A percentile compares a stretch with the other conserved stretches of the same genome.
These are phyloP conservation scores for Leccinellum albellum DNA, from an alignment of 768 basidiomycete species.

Conservation along the genomic window DNA sequence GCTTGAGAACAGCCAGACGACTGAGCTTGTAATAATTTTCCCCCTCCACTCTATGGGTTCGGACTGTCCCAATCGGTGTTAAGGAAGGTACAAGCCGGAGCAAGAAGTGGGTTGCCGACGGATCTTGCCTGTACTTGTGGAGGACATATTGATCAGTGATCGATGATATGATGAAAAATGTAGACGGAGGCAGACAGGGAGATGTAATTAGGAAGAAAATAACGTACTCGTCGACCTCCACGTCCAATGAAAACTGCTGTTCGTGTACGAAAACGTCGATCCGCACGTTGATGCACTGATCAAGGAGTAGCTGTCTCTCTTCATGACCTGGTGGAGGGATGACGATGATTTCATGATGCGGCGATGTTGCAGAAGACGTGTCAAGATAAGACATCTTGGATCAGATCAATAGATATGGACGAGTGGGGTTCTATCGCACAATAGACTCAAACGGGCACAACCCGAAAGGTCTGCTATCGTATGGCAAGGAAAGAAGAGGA, in stretches of 20 bases:
- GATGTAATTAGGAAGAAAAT: constrained; percentile 11
- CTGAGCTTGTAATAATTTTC: constrained; percentile 64
- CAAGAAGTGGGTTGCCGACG: constrained; percentile 64
- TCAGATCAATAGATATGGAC: neutral
- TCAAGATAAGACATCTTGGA: constrained; percentile 16
- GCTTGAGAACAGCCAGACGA: constrained; percentile 64
- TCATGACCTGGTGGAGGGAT: constrained; percentile 36
- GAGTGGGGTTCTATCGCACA: constrained; percentile 9
- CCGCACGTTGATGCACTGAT: constrained; percentile 64
- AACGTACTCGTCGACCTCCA: constrained; percentile 70
- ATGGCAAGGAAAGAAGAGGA: neutral
- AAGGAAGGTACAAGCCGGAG: constrained; percentile 61
- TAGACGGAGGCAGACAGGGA: constrained; percentile 4
- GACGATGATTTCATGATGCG: constrained; percentile 57
- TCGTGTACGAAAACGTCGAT: constrained; percentile 48
- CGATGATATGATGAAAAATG: constrained; percentile 6
- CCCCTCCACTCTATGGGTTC: constrained; percentile 39
- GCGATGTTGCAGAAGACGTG: constrained; percentile 16
- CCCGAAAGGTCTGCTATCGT: neutral
- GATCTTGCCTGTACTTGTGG: constrained; percentile 48
- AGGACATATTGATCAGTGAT: constrained; percentile 5
- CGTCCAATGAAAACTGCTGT: constrained; percentile 65
- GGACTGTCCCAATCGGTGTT: constrained; percentile 68
- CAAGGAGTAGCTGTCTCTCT: constrained; percentile 43
- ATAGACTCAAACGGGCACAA: constrained; percentile 15